Base-by-base conservation (phyloP, 2,329 filamentous ascomycete species). In the Mariannaea sp. region DNA sequence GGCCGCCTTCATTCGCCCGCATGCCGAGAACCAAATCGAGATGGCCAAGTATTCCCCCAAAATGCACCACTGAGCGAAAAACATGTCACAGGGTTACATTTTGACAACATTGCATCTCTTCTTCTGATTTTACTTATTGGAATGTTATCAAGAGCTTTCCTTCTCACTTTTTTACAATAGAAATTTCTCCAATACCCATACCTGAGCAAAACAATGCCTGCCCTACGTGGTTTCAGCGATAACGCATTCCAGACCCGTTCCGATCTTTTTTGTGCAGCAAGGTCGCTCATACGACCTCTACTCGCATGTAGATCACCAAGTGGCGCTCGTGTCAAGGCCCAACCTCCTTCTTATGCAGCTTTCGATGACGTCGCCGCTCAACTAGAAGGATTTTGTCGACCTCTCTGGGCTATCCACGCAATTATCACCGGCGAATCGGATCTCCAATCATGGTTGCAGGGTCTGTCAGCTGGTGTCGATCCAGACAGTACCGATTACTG, bases 301-400 rank as follows among this genome's bases (percentile, higher is more conserved):
- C 20, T 59, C 5, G 26, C 46, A 10, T 70, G 72, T 60, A 70
- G 67, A 41, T 77, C 73, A 1, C 44, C 61, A 3, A 53, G 45
- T 1, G 59, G 65, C 3, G 74, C 70, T 5, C 69, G 72, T 2
- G 68, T 77, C 17, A 67, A 67, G 17, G 19, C 77, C 1, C 67
- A 70, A 1, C 59, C 69, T 1, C 62, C 66, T 0, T 74, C 74
- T 1, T 72, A 61, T 3, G 68, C 74, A 1, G 69, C 69, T 9
- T 77, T 77, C 48, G 73, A 75, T 48, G 75, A 77, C 30, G 59
- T 62, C 0, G 72, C 75, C 1, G 75, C 75, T 2, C 73, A 77
- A 53, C 67, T 78, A 1, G 75, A 78, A 48, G 75, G 75, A 0
- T 77, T 75, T 53, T 73, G 53, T 12, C 40, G 56, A 5, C 56